Conservation (phyloP, 441 rosid genomes). For the Aquilaria agallochum region DNA sequence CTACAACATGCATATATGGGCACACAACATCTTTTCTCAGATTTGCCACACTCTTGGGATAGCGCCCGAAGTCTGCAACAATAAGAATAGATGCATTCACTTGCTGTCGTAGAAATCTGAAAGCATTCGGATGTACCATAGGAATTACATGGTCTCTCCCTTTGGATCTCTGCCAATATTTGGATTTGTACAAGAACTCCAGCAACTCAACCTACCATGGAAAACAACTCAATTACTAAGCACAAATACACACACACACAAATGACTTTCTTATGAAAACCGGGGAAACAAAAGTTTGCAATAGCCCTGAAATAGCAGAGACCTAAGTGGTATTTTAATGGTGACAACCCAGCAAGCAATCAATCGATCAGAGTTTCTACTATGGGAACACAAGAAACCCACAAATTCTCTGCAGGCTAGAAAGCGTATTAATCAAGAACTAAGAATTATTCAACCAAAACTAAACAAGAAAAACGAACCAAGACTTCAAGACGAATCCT, state of each 20-base stretch:
- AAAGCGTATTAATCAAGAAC: background rate
- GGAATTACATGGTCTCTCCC: constrained; percentile 93
- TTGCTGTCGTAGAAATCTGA: constrained; percentile 73
- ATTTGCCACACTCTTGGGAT: constrained; percentile 55
- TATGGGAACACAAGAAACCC: too few species aligned
- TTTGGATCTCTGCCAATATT: constrained; percentile 83
- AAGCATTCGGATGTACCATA: constrained; percentile 94
- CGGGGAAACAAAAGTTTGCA: too few species aligned
- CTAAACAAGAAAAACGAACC: constrained; percentile 1
- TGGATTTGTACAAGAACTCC: constrained; percentile 50
- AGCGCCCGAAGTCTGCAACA: constrained; percentile 85
- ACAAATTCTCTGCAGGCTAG: background rate
- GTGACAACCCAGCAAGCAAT: too few species aligned
- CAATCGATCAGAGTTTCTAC: too few species aligned
- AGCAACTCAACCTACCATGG: constrained; percentile 52
- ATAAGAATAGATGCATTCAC: constrained; percentile 78
- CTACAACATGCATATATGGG: constrained; percentile 87
- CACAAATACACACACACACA: too few species aligned
- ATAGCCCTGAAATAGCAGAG: too few species aligned
- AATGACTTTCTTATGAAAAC: too few species aligned
- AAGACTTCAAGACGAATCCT: background rate
- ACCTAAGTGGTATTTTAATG: too few species aligned
- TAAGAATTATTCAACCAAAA: too few species aligned
- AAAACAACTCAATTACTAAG: background rate
- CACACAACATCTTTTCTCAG: constrained; percentile 79